Conservation (phyloP, 306 rosid species). For the Vachellia pachyceras region DNA sequence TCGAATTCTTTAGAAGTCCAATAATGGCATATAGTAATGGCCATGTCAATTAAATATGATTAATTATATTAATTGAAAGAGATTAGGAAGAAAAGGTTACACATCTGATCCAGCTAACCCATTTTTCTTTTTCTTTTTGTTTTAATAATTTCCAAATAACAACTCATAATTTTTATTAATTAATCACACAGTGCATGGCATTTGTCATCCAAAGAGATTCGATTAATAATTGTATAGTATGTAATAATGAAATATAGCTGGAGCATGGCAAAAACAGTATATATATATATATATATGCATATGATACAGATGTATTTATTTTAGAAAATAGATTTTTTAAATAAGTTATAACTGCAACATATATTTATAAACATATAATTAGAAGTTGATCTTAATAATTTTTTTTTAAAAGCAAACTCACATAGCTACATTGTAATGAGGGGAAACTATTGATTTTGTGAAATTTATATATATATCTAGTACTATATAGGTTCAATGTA, state of each 20-base stretch:
- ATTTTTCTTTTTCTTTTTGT: background rate
- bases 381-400: background rate
- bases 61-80: constrained; percentile 19
- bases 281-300: too few relatives aligned
- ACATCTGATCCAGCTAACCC: constrained; percentile 50
- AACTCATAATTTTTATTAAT: constrained; percentile 20
- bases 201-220: constrained; percentile 43
- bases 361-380: background rate
- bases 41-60: background rate
- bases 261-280: background rate
- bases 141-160: background rate
- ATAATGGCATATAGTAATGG: constrained; percentile 2
- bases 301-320: background rate
- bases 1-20: constrained; percentile 29
- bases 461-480: background rate
- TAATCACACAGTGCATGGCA: constrained; percentile 22
- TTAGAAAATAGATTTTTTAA: background rate
- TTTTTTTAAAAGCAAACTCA: background rate
- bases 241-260: background rate
- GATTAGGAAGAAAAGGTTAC: constrained; percentile 37
- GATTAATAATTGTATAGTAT: constrained; percentile 37
- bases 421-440: background rate
- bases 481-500: background rate
- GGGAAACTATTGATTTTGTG: background rate
- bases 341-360: background rate